Base-by-base conservation (phyloP, 371 early-diverging fungal genomes). In the Mortierella polycephala region DNA sequence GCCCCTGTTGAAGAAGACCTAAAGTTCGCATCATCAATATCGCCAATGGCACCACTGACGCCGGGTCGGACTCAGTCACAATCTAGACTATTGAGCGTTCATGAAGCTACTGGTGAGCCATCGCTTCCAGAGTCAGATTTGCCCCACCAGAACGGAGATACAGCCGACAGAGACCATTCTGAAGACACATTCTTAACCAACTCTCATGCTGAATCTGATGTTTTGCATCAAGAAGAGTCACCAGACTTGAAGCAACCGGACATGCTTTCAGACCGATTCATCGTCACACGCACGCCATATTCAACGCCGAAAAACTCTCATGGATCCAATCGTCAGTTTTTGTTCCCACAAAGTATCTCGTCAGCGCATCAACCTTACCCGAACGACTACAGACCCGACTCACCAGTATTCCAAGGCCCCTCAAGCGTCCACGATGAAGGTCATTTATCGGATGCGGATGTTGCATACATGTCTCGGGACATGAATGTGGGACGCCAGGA, bases 371-470 rank as follows among this genome's bases (percentile, higher is more conserved):
- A 56, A 4, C 47, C 51, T 1, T 62, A 62, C 49, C 50, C 60
- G 4, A 44, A 12, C 8, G 77, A 76, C 3, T 67, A 71, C 30
- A 60, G 71, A 13, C 77, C 77, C 6, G 71, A 67, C n/a, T 76
- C 77, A 0, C 77, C 77, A 3, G 68, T 71, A 0, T 76, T 76
- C 66, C 77, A 76, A 56, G 77, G 77, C 23, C 71, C 68, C 0
- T 76, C 77, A 1, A 53, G 72, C 46, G 54, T 57, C 20, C 64
- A 68, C 13, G 79, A 79, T n/a, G 73, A 64, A 16, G 79, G 57
- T 30, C 79, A 79, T 40, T 49, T 79, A 0, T 79, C 79, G 18
- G 79, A 79, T 21, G 79, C 79, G 3, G 79, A 79, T 57, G 79
- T 79, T 3, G 79, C 79, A 0, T 79, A 79, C 52, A 72, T 79